phyloP scores from a whole-genome alignment of 1,284 basidiomycete species.

The Heterobasidion parviporum region DNA sequence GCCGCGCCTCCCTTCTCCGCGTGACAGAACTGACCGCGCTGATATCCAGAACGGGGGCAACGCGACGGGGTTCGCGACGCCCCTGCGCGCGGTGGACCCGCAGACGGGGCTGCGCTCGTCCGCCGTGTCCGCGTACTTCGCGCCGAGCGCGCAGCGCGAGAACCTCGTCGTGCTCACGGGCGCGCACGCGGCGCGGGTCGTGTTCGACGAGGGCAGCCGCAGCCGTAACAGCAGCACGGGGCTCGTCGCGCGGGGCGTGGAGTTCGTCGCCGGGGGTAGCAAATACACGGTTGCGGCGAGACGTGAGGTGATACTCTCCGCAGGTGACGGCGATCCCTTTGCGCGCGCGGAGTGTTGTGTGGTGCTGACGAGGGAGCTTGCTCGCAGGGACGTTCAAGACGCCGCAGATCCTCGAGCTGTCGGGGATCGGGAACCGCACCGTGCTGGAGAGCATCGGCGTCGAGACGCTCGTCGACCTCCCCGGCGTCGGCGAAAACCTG shows the following conservation, averaged over 20 bases:
- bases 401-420: not conserved
- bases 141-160: slow-evolving; percentile 7
- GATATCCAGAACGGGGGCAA: slow-evolving; percentile 13
- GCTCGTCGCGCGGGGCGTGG: slow-evolving; percentile 6
- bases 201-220: slow-evolving; percentile 4
- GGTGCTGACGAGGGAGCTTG: not conserved
- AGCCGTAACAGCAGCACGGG: not conserved
- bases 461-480: not conserved
- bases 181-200: slow-evolving; percentile 10
- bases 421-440: not conserved
- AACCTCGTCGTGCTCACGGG: slow-evolving; percentile 13
- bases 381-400: slow-evolving; percentile 22
- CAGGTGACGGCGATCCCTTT: not conserved
- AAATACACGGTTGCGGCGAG: slow-evolving; percentile 17
- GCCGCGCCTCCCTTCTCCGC: not conserved
- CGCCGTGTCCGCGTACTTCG: slow-evolving; percentile 18
- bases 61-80: slow-evolving; percentile 15
- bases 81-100: slow-evolving; percentile 13
- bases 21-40: too few species aligned
- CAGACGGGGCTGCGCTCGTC: slow-evolving; percentile 17
- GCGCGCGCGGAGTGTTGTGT: too few species aligned
- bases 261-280: slow-evolving; percentile 10
- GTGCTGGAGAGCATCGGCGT: not conserved
- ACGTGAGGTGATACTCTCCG: slow-evolving; percentile 18
- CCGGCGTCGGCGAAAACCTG: slow-evolving; percentile 27